These are phyloP conservation scores for Quercus cerris DNA, from an alignment of 306 rosid genomes.

Conservation along the genomic window DNA sequence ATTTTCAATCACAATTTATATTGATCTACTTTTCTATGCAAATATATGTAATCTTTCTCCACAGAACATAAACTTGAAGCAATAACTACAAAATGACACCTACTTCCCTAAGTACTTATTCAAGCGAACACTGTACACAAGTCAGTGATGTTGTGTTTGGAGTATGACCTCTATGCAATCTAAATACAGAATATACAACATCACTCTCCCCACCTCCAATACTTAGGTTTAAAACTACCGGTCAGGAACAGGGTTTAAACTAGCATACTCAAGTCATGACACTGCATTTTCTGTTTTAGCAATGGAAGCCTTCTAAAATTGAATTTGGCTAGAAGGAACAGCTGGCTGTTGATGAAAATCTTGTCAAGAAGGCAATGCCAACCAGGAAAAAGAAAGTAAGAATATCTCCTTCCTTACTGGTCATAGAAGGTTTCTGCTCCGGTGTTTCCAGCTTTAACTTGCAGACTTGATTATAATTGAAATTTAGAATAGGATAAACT, in stretches of 20 bases:
- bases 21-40: no score
- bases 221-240: constrained; percentile 15
- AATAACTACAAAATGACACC: background rate
- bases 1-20: no score
- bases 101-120: background rate
- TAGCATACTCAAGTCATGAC: constrained; percentile 13
- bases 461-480: constrained; percentile 52
- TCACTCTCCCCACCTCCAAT: background rate
- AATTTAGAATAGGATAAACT: constrained; percentile 68
- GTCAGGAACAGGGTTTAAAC: background rate
- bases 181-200: background rate
- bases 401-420: constrained; percentile 31
- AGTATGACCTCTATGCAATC: background rate
- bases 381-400: constrained; percentile 22
- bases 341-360: constrained; percentile 32
- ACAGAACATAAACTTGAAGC: background rate
- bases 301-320: constrained; percentile 10
- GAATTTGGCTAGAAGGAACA: constrained; percentile 23
- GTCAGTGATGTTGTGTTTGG: background rate
- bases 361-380: constrained; percentile 19
- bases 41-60: no score
- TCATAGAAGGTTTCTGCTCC: constrained; percentile 19
- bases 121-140: background rate
- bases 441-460: constrained; percentile 26
- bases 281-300: constrained; percentile 19